A percentile compares a stretch with the other conserved stretches of the same genome.
These are phyloP conservation scores for Phytomonas francai DNA, from an alignment of 208 protist genomes.

Conservation along the genomic window DNA sequence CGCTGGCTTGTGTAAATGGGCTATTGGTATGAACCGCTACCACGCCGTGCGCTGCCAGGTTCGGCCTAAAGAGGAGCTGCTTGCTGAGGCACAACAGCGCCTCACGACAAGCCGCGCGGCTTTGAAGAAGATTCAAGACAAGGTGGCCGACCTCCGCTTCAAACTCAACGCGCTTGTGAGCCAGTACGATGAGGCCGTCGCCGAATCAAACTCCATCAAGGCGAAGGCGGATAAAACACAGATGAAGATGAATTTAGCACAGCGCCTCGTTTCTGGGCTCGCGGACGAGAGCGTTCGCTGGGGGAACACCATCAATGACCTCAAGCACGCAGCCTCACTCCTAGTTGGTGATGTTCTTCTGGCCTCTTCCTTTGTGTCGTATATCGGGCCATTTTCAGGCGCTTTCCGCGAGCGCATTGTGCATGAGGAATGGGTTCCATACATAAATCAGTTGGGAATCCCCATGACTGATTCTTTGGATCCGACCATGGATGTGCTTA, in stretches of 20 bases:
- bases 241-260: conserved; percentile 90
- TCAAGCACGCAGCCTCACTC: conserved; percentile 83
- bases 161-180: conserved; percentile 90
- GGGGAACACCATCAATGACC: conserved; percentile 89
- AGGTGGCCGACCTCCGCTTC: conserved; percentile 91
- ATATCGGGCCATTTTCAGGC: conserved; percentile 97
- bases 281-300: conserved; percentile 96
- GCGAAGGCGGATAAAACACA: conserved; percentile 91
- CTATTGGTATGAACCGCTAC: conserved; percentile 94
- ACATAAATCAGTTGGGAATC: conserved; percentile 85
- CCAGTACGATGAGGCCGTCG: conserved; percentile 93
- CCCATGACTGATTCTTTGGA: conserved; percentile 92
- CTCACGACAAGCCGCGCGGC: conserved; percentile 76
- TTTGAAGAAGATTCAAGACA: conserved; percentile 92
- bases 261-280: conserved; percentile 94
- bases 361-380: conserved; percentile 95
- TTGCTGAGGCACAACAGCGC: conserved; percentile 90
- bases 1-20: conserved; percentile 96
- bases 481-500: conserved; percentile 89
- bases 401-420: conserved; percentile 92
- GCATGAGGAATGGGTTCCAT: conserved; percentile 90
- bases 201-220: conserved; percentile 90
- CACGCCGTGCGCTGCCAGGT: conserved; percentile 96
- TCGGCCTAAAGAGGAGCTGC: conserved; percentile 93
- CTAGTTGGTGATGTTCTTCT: conserved; percentile 97